phyloP scores from a whole-genome alignment of 2,329 filamentous ascomycete genomes.

The Fusarium sp. region DNA sequence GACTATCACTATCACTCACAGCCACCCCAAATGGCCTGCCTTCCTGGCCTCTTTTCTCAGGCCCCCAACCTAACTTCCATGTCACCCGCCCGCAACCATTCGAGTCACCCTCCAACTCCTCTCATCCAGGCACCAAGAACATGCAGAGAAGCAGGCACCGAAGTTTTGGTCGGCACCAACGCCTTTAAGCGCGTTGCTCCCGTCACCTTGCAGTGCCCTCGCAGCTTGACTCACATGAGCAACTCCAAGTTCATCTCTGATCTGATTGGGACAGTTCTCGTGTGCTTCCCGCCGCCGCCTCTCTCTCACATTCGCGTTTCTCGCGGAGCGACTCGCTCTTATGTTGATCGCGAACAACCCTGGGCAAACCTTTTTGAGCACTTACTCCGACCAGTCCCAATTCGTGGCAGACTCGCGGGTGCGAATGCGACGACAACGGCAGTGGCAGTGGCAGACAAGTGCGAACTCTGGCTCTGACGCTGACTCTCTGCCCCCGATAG shows the following conservation, averaged over 20 bases:
- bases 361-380: not conserved
- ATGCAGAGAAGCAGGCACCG: constrained; percentile 31
- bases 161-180: constrained; percentile 3
- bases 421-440: not conserved
- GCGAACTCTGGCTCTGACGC: not conserved
- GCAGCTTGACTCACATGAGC: not conserved
- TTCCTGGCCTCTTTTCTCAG: constrained; percentile 5
- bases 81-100: constrained; percentile 28
- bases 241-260: not conserved
- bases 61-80: constrained; percentile 9
- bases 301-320: not conserved
- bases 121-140: constrained; percentile 23
- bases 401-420: not conserved
- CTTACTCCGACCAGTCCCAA: not conserved
- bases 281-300: not conserved
- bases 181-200: constrained; percentile 17
- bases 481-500: constrained; percentile 13
- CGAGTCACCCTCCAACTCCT: constrained; percentile 17
- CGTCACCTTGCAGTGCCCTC: not conserved
- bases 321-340: not conserved
- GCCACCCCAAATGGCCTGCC: constrained; percentile 20
- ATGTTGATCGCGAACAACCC: not conserved
- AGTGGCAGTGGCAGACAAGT: not conserved
- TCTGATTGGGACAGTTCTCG: not conserved
- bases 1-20: constrained; percentile 30